These are phyloP conservation scores for Aspergillus sp. DNA, from an alignment of 2,329 filamentous ascomycete species.

Conservation along the genomic window DNA sequence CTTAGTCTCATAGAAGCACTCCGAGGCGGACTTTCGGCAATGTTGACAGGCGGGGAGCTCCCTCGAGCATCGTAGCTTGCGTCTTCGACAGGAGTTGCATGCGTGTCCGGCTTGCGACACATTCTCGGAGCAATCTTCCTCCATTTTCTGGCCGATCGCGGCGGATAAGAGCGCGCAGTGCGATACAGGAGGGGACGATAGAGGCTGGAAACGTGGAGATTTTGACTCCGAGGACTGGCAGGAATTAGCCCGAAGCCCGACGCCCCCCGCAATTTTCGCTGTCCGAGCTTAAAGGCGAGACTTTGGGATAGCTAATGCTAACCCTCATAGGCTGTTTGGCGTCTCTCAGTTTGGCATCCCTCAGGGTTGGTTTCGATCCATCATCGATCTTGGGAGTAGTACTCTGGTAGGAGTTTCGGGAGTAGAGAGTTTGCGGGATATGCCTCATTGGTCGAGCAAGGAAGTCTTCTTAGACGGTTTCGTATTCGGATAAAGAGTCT, in stretches of 20 bases:
- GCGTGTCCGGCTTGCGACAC: constrained; percentile 11
- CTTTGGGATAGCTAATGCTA: too few relatives aligned
- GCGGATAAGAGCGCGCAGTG: not conserved
- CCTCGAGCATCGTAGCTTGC: constrained; percentile 37
- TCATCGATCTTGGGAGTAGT: too few relatives aligned
- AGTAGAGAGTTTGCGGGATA: too few relatives aligned
- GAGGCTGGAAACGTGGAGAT: not conserved
- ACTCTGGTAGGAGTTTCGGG: too few relatives aligned
- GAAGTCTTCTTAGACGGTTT: too few relatives aligned
- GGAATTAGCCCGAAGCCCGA: not conserved
- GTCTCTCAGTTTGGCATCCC: too few relatives aligned
- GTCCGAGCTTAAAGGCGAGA: too few relatives aligned
- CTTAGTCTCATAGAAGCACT: constrained; percentile 33
- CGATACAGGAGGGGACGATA: not conserved
- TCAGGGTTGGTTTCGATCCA: too few relatives aligned
- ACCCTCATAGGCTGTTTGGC: too few relatives aligned
- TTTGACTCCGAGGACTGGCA: not conserved
- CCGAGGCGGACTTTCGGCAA: constrained; percentile 20
- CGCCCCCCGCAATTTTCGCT: not conserved
- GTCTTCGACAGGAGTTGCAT: constrained; percentile 33
- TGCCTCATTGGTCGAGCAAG: too few relatives aligned
- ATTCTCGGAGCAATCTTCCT: not conserved
- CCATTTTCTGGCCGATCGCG: not conserved
- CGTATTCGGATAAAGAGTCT: too few relatives aligned
- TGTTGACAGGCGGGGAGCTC: constrained; percentile 34